A percentile compares a stretch with the other conserved stretches of the same genome.
Evolutionary conservation across 331 rosid species (phyloP).

Genomic region (Ulmus americana): DNA sequence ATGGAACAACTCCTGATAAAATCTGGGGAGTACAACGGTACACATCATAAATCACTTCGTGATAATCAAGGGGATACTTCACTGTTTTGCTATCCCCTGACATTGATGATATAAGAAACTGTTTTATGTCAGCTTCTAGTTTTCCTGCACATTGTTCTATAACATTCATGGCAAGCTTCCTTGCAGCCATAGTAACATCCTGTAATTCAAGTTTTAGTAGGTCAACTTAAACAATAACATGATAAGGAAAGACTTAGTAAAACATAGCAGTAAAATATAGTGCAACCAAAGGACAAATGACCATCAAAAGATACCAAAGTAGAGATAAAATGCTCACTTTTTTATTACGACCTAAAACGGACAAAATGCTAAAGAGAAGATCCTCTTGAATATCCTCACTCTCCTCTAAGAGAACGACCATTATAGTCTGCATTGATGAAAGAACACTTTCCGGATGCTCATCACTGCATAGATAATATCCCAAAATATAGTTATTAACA

Average conservation of each 20-base stretch:
- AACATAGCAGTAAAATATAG: constrained; percentile 9
- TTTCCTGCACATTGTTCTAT: constrained; percentile 69
- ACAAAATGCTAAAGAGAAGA: constrained; percentile 55
- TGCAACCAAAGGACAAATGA: neutral
- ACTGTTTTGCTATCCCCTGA: constrained; percentile 67
- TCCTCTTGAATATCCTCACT: constrained; percentile 83
- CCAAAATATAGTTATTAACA: constrained; percentile 10
- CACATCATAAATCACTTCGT: constrained; percentile 77
- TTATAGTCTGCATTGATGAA: constrained; percentile 89
- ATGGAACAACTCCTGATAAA: constrained; percentile 73
- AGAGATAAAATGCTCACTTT: constrained; percentile 50
- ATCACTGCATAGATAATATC: constrained; percentile 60
- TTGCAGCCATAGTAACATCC: constrained; percentile 77
- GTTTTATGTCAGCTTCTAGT: constrained; percentile 83
- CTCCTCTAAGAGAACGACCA: constrained; percentile 89
- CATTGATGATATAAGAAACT: constrained; percentile 74
- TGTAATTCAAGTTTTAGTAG: constrained; percentile 37
- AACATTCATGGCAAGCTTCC: constrained; percentile 94
- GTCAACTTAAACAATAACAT: constrained; percentile 14
- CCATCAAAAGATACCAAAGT: constrained; percentile 11
- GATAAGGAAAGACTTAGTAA: neutral
- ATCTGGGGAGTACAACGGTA: constrained; percentile 86
- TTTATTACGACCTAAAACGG: constrained; percentile 67
- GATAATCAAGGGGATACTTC: constrained; percentile 57
- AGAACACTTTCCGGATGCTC: constrained; percentile 90